Conservation (phyloP, 768 basidiomycete genomes). For the Daedaleopsis sinensis region DNA sequence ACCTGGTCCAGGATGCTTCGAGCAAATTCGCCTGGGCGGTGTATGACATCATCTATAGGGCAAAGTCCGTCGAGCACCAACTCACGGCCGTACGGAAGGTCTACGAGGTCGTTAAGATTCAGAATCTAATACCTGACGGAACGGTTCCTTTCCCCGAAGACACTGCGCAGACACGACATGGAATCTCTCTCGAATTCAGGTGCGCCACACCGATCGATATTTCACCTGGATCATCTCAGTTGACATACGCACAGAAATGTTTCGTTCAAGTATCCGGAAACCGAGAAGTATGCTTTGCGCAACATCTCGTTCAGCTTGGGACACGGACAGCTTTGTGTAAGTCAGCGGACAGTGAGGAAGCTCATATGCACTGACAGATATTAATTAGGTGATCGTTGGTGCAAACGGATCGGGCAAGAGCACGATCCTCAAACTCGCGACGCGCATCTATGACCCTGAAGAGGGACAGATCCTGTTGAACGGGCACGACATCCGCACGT, state of each 20-base stretch:
- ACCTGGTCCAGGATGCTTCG: constrained; percentile 34
- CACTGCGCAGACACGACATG: constrained; percentile 36
- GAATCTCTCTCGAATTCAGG: constrained; percentile 63
- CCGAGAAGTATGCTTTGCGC: constrained; percentile 52
- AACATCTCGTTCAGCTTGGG: constrained; percentile 71
- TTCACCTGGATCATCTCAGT: not conserved
- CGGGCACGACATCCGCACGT: constrained; percentile 57
- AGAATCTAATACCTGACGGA: constrained; percentile 10
- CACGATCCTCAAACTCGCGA: constrained; percentile 74
- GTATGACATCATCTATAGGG: constrained; percentile 16
- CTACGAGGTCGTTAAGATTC: constrained; percentile 17
- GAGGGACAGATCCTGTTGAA: constrained; percentile 75
- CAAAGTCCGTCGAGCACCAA: constrained; percentile 7
- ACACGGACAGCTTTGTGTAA: constrained; percentile 73
- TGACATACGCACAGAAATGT: constrained; percentile 55
- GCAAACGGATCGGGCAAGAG: constrained; percentile 80
- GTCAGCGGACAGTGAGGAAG: constrained; percentile 27
- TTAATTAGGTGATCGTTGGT: constrained; percentile 68
- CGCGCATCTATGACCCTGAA: constrained; percentile 68
- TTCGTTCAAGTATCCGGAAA: constrained; percentile 68
- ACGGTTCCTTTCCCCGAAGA: constrained; percentile 17
- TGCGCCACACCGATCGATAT: constrained; percentile 18
- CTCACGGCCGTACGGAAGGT: constrained; percentile 18
- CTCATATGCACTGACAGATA: not conserved
- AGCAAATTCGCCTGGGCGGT: constrained; percentile 15